Evolutionary conservation across 2,329 filamentous ascomycete species (phyloP).

Genomic region (Phaeosphaeriaceae sp.): DNA sequence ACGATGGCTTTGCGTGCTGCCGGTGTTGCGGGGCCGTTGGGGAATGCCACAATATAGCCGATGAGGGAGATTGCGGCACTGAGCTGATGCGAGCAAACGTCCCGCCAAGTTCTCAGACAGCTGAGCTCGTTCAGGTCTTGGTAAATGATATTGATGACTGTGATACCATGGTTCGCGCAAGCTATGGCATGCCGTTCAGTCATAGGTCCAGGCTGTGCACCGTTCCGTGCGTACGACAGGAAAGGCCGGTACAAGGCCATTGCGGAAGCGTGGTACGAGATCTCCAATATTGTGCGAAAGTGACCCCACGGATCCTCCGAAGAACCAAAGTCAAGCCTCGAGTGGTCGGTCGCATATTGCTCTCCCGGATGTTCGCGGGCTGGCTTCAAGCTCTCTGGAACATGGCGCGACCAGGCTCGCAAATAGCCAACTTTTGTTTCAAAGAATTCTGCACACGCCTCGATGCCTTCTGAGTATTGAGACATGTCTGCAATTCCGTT

Average conservation of each 20-base stretch:
- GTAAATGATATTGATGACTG: conserved; percentile 25
- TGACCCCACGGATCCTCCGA: conserved; percentile 17
- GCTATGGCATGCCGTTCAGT: conserved; percentile 15
- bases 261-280: conserved; percentile 30
- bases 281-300: conserved; percentile 23
- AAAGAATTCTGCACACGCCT: conserved; percentile 43
- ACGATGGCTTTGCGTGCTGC: conserved; percentile 45
- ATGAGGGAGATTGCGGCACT: conserved; percentile 51
- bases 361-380: conserved; percentile 13
- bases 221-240: conserved; percentile 18
- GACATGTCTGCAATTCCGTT: conserved; percentile 31
- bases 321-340: conserved; percentile 10
- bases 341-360: conserved; percentile 23
- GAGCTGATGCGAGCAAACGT: conserved; percentile 55
- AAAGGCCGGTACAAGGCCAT: conserved; percentile 35
- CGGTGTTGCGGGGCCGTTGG: conserved; percentile 33
- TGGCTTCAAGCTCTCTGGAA: conserved; percentile 47
- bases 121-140: conserved; percentile 19
- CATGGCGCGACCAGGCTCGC: conserved; percentile 38
- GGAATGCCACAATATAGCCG: conserved; percentile 52
- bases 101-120: conserved; percentile 43
- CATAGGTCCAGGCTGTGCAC: background rate
- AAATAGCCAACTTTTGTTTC: conserved; percentile 33
- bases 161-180: conserved; percentile 27
- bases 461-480: conserved; percentile 38